Percentiles rank a stretch among this genome's conserved stretches.
Conservation (phyloP, 1,284 basidiomycete species). For the Cutaneotrichosporon daszewskae region DNA sequence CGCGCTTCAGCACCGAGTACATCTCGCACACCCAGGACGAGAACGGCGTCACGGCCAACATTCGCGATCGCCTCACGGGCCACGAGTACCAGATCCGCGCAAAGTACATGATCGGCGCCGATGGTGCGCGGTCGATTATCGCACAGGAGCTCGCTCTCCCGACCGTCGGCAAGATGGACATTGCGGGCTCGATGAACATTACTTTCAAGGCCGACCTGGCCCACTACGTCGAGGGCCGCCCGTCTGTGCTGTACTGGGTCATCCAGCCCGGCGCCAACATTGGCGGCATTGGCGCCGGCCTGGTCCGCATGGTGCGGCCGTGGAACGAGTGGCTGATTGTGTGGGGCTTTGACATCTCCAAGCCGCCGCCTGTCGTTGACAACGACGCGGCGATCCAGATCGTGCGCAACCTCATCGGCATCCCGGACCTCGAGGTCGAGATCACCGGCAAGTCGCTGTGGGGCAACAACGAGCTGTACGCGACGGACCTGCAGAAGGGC, state of each 20-base stretch:
- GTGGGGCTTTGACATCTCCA: constrained; percentile 14
- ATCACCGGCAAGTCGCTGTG: constrained; percentile 17
- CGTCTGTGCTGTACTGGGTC: constrained; percentile 16
- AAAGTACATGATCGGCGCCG: constrained; percentile 16
- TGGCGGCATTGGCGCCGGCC: constrained; percentile 14
- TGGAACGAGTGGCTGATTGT: constrained; percentile 18
- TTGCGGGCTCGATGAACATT: constrained; percentile 17
- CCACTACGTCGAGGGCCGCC: constrained; percentile 6
- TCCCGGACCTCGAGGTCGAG: constrained; percentile 15
- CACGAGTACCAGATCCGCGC: constrained; percentile 9
- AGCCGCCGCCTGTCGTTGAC: constrained; percentile 11
- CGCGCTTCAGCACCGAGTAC: constrained; percentile 15
- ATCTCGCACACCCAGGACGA: constrained; percentile 14
- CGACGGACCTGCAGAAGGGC: constrained; percentile 11
- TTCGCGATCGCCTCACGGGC: constrained; percentile 15
- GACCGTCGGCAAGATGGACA: constrained; percentile 13
- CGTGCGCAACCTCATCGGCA: constrained; percentile 12
- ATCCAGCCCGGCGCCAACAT: constrained; percentile 17
- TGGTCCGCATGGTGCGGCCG: constrained; percentile 16
- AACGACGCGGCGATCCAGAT: constrained; percentile 6
- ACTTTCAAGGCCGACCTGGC: constrained; percentile 17
- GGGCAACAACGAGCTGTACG: constrained; percentile 17
- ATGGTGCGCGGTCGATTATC: constrained; percentile 13
- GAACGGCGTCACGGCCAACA: constrained; percentile 6
- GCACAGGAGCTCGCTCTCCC: constrained; percentile 11